Evolutionary conservation across 441 rosid species (phyloP).

Genomic region (Pelargonium cotyledonis): DNA sequence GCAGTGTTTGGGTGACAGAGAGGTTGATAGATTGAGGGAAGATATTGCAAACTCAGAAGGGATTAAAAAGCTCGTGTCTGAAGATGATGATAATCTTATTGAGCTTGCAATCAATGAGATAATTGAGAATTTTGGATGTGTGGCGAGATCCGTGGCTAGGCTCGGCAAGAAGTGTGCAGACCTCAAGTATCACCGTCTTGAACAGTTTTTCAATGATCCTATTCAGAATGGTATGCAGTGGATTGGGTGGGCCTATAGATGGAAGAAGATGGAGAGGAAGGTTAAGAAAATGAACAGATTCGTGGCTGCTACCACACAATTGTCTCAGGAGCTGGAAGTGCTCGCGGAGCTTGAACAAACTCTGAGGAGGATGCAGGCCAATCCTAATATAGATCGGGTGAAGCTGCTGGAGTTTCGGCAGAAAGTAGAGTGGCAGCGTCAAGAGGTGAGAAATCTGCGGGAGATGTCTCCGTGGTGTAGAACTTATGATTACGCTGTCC

Average conservation of each 20-base stretch:
- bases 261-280: conserved; percentile 63
- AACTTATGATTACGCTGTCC: conserved; percentile 49
- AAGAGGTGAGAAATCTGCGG: conserved; percentile 45
- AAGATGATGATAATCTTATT: conserved; percentile 41
- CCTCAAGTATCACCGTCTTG: conserved; percentile 38
- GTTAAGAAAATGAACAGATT: conserved; percentile 62
- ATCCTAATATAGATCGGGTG: conserved; percentile 27
- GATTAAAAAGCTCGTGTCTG: conserved; percentile 40
- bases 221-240: conserved; percentile 35
- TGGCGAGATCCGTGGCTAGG: conserved; percentile 43
- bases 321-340: conserved; percentile 53
- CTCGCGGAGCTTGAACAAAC: conserved; percentile 61
- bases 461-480: conserved; percentile 56
- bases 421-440: conserved; percentile 45
- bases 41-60: conserved; percentile 42
- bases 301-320: conserved; percentile 37
- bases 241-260: conserved; percentile 48
- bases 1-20: conserved; percentile 42
- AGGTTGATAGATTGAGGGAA: conserved; percentile 36
- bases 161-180: conserved; percentile 45
- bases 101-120: conserved; percentile 56
- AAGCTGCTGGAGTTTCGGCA: conserved; percentile 47
- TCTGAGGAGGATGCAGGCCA: conserved; percentile 47
- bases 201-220: conserved; percentile 43
- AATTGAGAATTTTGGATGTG: conserved; percentile 38